These are phyloP conservation scores for Trametes cingulata DNA, from an alignment of 768 basidiomycete genomes.

Conservation along the genomic window DNA sequence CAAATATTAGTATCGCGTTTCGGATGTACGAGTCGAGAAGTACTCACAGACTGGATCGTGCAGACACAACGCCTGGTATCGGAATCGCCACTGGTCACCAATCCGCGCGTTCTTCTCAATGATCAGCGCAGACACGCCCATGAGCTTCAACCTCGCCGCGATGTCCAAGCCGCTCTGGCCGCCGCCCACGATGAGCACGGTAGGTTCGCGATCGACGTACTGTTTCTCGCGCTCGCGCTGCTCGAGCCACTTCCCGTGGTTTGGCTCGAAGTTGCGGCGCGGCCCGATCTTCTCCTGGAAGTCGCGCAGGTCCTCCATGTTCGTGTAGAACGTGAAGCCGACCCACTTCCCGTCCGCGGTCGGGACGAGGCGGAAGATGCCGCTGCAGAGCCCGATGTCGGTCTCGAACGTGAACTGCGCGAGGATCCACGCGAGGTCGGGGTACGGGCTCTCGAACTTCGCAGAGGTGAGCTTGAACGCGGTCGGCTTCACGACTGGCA, in stretches of 20 bases:
- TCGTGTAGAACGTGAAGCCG: slow-evolving; percentile 50
- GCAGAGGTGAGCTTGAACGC: slow-evolving; percentile 22
- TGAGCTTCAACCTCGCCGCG: slow-evolving; percentile 56
- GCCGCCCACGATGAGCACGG: slow-evolving; percentile 48
- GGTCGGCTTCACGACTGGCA: slow-evolving; percentile 19
- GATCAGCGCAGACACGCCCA: slow-evolving; percentile 51
- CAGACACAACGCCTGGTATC: slow-evolving; percentile 67
- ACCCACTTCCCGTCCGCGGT: slow-evolving; percentile 46
- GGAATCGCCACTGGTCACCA: slow-evolving; percentile 65
- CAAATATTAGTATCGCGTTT: neutral
- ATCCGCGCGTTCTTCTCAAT: slow-evolving; percentile 64
- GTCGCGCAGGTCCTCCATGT: slow-evolving; percentile 50
- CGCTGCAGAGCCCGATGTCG: slow-evolving; percentile 34
- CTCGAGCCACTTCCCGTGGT: slow-evolving; percentile 46
- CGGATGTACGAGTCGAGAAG: neutral
- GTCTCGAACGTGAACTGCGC: slow-evolving; percentile 45
- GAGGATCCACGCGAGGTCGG: slow-evolving; percentile 33
- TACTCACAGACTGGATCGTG: slow-evolving; percentile 68
- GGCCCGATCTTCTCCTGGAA: slow-evolving; percentile 44
- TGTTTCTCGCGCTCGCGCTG: slow-evolving; percentile 37
- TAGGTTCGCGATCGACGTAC: slow-evolving; percentile 49
- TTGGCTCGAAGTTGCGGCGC: slow-evolving; percentile 34
- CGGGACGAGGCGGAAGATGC: slow-evolving; percentile 50
- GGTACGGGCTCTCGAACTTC: slow-evolving; percentile 23
- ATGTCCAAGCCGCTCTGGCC: slow-evolving; percentile 57